Percentiles rank a stretch among this genome's conserved stretches.
Conservation (phyloP, 495 filamentous ascomycete species). For the Aspergillus funiculosus region DNA sequence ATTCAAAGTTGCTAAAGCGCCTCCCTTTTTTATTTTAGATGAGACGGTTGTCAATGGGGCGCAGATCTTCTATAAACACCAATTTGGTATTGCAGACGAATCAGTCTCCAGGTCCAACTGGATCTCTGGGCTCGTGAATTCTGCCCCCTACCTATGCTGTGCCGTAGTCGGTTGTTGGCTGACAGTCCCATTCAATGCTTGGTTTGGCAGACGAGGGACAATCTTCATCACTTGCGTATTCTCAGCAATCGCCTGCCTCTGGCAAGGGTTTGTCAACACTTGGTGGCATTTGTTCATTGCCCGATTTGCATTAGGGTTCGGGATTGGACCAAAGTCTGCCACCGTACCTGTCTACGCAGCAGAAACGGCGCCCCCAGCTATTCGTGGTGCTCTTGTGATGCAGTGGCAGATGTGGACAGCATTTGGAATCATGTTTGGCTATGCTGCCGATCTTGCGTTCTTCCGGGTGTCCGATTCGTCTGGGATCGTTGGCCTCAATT, state of each 20-base stretch:
- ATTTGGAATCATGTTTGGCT: constrained; percentile 77
- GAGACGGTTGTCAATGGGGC: constrained; percentile 78
- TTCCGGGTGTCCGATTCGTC: constrained; percentile 51
- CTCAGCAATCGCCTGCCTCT: constrained; percentile 64
- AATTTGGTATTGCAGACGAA: constrained; percentile 59
- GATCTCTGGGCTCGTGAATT: constrained; percentile 60
- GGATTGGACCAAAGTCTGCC: constrained; percentile 74
- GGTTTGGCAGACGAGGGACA: constrained; percentile 74
- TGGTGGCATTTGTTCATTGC: constrained; percentile 73
- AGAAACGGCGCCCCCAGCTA: constrained; percentile 63
- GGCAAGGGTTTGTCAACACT: constrained; percentile 67
- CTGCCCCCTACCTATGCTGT: constrained; percentile 69
- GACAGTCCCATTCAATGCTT: constrained; percentile 72
- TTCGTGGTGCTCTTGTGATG: constrained; percentile 72
- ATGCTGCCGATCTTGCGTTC: constrained; percentile 66
- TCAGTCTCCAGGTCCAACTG: constrained; percentile 40
- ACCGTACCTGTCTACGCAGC: constrained; percentile 78
- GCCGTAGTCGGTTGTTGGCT: constrained; percentile 79
- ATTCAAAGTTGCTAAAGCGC: constrained; percentile 15
- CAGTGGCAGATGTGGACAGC: constrained; percentile 88
- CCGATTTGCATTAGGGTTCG: constrained; percentile 66
- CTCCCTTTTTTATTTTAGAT: constrained; percentile 45
- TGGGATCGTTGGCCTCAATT: constrained; percentile 62
- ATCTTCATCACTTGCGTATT: constrained; percentile 72
- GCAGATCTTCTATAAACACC: constrained; percentile 62